phyloP scores from a whole-genome alignment of 345 rosid species.

The Aquilaria sinensis region DNA sequence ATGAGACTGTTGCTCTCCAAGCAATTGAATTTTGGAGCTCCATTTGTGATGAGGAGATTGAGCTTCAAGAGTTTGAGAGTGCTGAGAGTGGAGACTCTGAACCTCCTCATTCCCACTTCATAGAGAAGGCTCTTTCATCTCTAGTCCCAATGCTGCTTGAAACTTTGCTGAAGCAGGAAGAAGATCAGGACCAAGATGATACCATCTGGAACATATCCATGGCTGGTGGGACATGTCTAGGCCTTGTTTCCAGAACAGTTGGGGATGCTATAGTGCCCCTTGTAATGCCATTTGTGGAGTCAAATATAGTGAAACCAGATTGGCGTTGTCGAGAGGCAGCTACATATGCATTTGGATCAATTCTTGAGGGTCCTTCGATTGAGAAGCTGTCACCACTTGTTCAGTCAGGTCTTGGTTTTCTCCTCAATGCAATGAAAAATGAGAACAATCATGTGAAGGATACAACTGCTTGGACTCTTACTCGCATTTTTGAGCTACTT shows the following conservation, averaged over 20 bases:
- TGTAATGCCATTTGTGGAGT: constrained; percentile 91
- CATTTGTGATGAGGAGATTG: constrained; percentile 96
- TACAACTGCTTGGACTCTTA: constrained; percentile 93
- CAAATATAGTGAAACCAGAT: constrained; percentile 57
- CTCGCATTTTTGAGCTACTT: constrained; percentile 87
- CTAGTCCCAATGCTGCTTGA: constrained; percentile 79
- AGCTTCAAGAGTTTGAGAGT: constrained; percentile 71
- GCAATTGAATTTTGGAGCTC: constrained; percentile 98
- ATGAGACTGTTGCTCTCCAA: constrained; percentile 89
- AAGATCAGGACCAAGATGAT: constrained; percentile 92
- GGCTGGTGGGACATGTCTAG: constrained; percentile 98
- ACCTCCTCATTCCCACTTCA: constrained; percentile 57
- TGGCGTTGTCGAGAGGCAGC: constrained; percentile 96
- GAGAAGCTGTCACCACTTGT: constrained; percentile 80
- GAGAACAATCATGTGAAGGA: constrained; percentile 89
- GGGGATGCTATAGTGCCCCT: constrained; percentile 83
- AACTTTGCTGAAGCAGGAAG: constrained; percentile 88
- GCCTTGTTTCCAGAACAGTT: constrained; percentile 93
- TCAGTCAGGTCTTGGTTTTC: constrained; percentile 68
- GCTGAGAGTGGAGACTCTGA: constrained; percentile 60
- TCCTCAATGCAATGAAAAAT: constrained; percentile 74
- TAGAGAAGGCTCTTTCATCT: constrained; percentile 72
- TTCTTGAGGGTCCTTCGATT: constrained; percentile 81
- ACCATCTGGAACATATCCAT: constrained; percentile 83
- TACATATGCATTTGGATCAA: constrained; percentile 90